Conservation (phyloP, 805 yeast genomes). For the Kluyveromyces dobzhanskii region DNA sequence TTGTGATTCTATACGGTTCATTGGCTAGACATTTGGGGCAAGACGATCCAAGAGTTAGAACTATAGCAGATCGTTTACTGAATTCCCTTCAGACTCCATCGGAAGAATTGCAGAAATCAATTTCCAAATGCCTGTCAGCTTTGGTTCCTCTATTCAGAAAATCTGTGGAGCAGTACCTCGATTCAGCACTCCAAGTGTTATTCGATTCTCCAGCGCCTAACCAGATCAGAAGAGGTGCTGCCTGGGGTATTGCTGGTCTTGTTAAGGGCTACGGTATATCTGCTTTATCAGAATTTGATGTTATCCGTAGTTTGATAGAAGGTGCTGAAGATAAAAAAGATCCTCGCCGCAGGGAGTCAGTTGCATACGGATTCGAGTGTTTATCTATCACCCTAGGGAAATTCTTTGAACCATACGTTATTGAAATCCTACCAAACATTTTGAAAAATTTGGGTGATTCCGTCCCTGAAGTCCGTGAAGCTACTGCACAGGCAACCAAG, state of each 20-base stretch:
- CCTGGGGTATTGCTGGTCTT: conserved; percentile 91
- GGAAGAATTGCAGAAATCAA: conserved; percentile 82
- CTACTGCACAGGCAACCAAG: conserved; percentile 81
- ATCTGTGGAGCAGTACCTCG: conserved; percentile 46
- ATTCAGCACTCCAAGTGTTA: conserved; percentile 49
- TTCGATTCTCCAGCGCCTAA: conserved; percentile 35
- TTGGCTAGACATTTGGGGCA: conserved; percentile 74
- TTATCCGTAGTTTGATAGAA: conserved; percentile 63
- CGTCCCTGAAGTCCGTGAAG: conserved; percentile 76
- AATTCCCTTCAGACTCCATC: conserved; percentile 79
- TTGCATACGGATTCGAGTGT: conserved; percentile 77
- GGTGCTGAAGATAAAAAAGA: conserved; percentile 86
- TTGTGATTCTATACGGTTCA: conserved; percentile 83
- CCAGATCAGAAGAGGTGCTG: conserved; percentile 80
- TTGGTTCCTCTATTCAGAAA: conserved; percentile 52
- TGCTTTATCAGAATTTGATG: conserved; percentile 65
- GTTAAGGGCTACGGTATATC: conserved; percentile 85
- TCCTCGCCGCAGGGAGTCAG: conserved; percentile 72
- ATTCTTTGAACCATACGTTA: conserved; percentile 87
- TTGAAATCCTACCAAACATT: conserved; percentile 77
- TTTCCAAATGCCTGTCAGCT: conserved; percentile 80
- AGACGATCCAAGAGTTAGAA: conserved; percentile 55
- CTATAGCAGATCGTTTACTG: conserved; percentile 61
- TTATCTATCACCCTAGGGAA: conserved; percentile 68
- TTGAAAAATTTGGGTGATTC: conserved; percentile 80